phyloP scores from a whole-genome alignment of 495 filamentous ascomycete genomes.

The Tuber aestivum region DNA sequence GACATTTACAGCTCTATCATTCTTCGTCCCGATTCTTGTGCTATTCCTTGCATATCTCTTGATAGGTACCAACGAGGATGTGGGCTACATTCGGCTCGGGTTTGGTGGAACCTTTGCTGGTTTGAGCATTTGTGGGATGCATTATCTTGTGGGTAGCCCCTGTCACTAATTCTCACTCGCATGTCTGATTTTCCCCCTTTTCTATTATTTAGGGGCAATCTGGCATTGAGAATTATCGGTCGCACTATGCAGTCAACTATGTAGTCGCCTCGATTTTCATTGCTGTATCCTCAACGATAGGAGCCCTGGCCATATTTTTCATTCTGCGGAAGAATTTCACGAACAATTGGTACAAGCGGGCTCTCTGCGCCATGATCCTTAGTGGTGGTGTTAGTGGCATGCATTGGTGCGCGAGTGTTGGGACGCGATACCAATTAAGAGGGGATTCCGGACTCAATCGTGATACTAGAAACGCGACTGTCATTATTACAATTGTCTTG shows the following conservation, averaged over 20 bases:
- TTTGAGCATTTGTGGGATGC: slow-evolving; percentile 75
- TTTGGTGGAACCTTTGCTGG: slow-evolving; percentile 64
- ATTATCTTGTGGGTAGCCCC: slow-evolving; percentile 57
- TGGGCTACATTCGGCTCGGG: slow-evolving; percentile 55
- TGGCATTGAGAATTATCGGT: slow-evolving; percentile 70
- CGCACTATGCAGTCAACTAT: slow-evolving; percentile 52
- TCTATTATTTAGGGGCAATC: slow-evolving; percentile 57
- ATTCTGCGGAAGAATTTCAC: slow-evolving; percentile 70
- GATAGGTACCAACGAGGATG: slow-evolving; percentile 53
- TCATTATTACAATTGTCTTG: slow-evolving; percentile 60
- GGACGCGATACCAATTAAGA: slow-evolving; percentile 58
- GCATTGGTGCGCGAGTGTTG: slow-evolving; percentile 77
- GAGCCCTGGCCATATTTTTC: slow-evolving; percentile 71
- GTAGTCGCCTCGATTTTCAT: slow-evolving; percentile 67
- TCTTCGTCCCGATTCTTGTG: slow-evolving; percentile 72
- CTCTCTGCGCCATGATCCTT: slow-evolving; percentile 59
- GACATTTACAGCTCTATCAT: slow-evolving; percentile 67
- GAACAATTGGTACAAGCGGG: slow-evolving; percentile 67
- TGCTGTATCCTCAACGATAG: slow-evolving; percentile 61
- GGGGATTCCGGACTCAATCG: slow-evolving; percentile 36
- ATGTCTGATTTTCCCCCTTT: not conserved
- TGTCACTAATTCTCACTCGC: not conserved
- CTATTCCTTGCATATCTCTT: slow-evolving; percentile 65
- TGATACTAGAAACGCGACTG: slow-evolving; percentile 50
- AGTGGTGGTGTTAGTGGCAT: slow-evolving; percentile 73